Percentiles rank a stretch among this genome's conserved stretches.
phyloP scores from a whole-genome alignment of 495 filamentous ascomycete genomes.

The Penicillium turbatum region DNA sequence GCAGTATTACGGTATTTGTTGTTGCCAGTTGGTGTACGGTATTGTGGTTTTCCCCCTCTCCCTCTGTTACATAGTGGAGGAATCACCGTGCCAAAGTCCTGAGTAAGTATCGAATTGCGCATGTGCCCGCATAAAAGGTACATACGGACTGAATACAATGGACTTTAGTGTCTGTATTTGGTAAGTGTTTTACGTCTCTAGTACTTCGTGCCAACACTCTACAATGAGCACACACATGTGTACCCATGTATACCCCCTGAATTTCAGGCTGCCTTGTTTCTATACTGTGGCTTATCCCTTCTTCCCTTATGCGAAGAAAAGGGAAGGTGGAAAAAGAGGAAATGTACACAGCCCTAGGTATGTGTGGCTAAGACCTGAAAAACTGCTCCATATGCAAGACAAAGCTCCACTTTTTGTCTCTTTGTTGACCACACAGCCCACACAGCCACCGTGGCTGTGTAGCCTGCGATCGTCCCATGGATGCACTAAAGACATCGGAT shows the following conservation, averaged over 20 bases:
- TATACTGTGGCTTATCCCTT: conserved; percentile 1
- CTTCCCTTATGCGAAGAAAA: background rate
- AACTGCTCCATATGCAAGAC: background rate
- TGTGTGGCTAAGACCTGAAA: background rate
- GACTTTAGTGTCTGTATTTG: background rate
- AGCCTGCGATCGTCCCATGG: background rate
- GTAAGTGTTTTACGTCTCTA: background rate
- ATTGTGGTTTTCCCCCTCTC: conserved; percentile 1
- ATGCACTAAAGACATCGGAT: background rate
- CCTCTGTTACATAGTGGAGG: background rate
- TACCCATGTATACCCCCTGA: conserved; percentile 5
- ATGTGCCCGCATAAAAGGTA: background rate
- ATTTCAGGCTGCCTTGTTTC: conserved; percentile 6
- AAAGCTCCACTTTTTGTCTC: conserved; percentile 2
- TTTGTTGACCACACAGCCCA: background rate
- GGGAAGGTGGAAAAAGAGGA: background rate
- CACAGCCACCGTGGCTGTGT: conserved; percentile 6
- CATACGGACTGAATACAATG: background rate
- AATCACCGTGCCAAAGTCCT: background rate
- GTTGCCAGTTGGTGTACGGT: conserved; percentile 13
- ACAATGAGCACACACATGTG: background rate
- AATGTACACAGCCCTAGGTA: conserved; percentile 2
- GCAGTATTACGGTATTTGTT: conserved; percentile 18
- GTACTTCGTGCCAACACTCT: background rate
- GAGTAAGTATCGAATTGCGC: background rate